Base-by-base conservation (phyloP, 1,284 basidiomycete species). In the Rhodotorula mucilaginosa region DNA sequence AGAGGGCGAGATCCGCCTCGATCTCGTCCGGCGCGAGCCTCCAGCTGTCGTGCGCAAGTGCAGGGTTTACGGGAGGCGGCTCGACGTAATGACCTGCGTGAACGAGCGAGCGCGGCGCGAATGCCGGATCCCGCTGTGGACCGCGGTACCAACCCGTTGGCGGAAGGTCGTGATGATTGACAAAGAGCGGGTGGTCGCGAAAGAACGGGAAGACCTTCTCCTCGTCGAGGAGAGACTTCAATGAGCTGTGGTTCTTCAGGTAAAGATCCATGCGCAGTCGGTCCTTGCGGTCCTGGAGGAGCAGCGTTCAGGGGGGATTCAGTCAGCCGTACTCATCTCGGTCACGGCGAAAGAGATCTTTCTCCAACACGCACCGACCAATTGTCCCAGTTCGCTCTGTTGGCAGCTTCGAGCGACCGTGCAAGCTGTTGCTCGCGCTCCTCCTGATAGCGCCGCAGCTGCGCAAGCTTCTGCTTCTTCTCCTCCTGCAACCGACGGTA, bases 111-210 rank as follows among this genome's bases (percentile, higher is more conserved):
- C 69, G 67, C 12, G 69, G 69, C 5, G 58, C 26, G 64, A 68
- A 71, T 15, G 46, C 47, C 26, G 59, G 57, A 44, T 71, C 64
- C 29, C 66, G 65, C 31, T 71, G 44, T 3, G 72, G 72, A 3
- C 59, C 69, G 34, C 72, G 69, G 48, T 58, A 74, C 61, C 58
- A 69, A 7, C 67, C 64, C 5, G 65, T 62, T 0, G 69, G 72
- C 19, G 72, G 72, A 10, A 71, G 64, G 61, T 64, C 67, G 67
- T 67, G 68, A 6, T 44, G n/a, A 61, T 71, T 69, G 64, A 59
- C 23, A 58, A 74, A 65, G 23, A 74, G 67, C 16, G 72, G 69
- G 29, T 74, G 72, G 44, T 74, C 70, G 54, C 72, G 69, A 26
- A 74, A 68, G 67, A 69, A 74, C 3, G 72, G 72, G 44, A 51